These are phyloP conservation scores for apple (Malus domestica) DNA, from an alignment of 306 rosid genomes.

Conservation along the genomic window DNA sequence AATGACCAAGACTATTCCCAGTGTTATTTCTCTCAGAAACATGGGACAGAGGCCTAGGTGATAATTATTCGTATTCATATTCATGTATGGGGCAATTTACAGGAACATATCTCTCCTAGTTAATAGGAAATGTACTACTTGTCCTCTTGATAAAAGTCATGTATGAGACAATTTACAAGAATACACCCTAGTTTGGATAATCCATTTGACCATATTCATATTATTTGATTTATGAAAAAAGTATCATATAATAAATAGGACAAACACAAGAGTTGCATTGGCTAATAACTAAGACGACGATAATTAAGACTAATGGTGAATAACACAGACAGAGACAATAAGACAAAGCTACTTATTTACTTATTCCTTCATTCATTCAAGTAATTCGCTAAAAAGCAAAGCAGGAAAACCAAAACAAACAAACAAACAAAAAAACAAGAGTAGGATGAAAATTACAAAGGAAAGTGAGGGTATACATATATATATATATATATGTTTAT, in stretches of 20 bases:
- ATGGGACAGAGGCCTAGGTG: not conserved
- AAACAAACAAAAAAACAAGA: too few species aligned
- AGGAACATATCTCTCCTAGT: too few species aligned
- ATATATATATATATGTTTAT: not conserved
- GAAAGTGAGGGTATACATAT: not conserved
- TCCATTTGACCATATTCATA: too few species aligned
- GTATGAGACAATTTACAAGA: too few species aligned
- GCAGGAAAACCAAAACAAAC: not conserved
- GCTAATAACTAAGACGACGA: not conserved
- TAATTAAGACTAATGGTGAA: not conserved
- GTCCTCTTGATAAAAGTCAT: too few species aligned
- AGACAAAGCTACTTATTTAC: not conserved
- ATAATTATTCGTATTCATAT: too few species aligned
- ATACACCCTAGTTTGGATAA: too few species aligned
- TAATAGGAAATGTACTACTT: too few species aligned
- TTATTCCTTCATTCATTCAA: not conserved
- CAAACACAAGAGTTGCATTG: not conserved
- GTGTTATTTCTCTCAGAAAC: not conserved
- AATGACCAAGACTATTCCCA: not conserved
- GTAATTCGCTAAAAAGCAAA: not conserved
- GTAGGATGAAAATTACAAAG: too few species aligned
- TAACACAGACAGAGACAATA: not conserved
- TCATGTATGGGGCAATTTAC: too few species aligned
- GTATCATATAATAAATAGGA: too few species aligned
- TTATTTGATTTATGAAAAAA: too few species aligned